phyloP scores from a whole-genome alignment of 805 yeast species.

The Candida andamanensis region DNA sequence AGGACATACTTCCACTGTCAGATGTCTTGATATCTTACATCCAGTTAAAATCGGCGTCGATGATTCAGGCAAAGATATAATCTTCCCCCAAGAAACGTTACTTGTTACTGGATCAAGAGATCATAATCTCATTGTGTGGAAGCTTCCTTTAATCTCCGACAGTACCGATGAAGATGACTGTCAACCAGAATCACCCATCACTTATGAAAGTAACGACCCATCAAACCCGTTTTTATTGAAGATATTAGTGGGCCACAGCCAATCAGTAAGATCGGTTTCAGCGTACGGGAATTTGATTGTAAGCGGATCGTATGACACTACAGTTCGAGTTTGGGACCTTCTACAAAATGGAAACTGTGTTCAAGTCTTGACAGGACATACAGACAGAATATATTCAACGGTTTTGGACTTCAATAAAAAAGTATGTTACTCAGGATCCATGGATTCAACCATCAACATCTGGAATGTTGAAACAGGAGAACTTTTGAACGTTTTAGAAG shows the following conservation, averaged over 20 bases:
- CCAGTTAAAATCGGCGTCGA: slow-evolving; percentile 62
- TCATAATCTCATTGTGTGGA: slow-evolving; percentile 42
- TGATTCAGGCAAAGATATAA: slow-evolving; percentile 50
- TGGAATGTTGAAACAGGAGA: slow-evolving; percentile 85
- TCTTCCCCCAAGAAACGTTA: slow-evolving; percentile 60
- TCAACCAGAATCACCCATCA: slow-evolving; percentile 23
- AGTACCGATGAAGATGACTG: slow-evolving; percentile 26
- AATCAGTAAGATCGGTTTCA: slow-evolving; percentile 71
- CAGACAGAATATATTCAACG: slow-evolving; percentile 84
- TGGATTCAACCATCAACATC: slow-evolving; percentile 81
- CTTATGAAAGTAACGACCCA: slow-evolving; percentile 31
- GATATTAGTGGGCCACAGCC: slow-evolving; percentile 50
- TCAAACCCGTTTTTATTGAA: slow-evolving; percentile 63
- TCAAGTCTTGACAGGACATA: slow-evolving; percentile 75
- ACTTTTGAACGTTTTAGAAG: slow-evolving; percentile 65
- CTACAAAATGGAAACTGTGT: slow-evolving; percentile 62
- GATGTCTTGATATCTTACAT: slow-evolving; percentile 80
- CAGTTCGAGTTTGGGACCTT: slow-evolving; percentile 90
- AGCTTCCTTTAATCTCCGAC: slow-evolving; percentile 47
- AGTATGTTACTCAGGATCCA: slow-evolving; percentile 84
- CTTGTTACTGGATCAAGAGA: slow-evolving; percentile 49
- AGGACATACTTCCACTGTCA: slow-evolving; percentile 89
- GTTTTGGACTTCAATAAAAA: slow-evolving; percentile 71
- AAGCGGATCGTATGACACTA: slow-evolving; percentile 87
- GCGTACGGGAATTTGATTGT: slow-evolving; percentile 81